Conservation (phyloP, 768 basidiomycete species). For the Pulveroboletus sp. region DNA sequence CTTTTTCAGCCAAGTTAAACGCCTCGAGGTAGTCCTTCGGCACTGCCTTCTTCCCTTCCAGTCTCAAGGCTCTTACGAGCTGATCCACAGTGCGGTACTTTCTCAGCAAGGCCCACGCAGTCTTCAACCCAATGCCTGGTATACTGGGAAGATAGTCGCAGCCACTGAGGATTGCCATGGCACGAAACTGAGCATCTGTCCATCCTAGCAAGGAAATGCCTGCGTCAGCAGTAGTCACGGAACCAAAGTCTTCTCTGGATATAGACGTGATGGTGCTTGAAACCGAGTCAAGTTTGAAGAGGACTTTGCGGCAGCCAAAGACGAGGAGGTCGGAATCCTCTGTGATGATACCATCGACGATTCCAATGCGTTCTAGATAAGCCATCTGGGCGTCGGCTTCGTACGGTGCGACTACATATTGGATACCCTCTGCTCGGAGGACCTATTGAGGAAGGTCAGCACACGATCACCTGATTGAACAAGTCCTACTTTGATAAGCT, state of each 20-base stretch:
- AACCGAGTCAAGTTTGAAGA: slow-evolving; percentile 87
- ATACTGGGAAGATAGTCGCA: slow-evolving; percentile 94
- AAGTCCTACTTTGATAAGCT: slow-evolving; percentile 82
- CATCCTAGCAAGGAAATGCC: slow-evolving; percentile 81
- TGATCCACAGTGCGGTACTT: slow-evolving; percentile 87
- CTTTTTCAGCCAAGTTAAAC: slow-evolving; percentile 83
- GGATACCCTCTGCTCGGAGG: slow-evolving; percentile 72
- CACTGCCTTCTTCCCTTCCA: slow-evolving; percentile 84
- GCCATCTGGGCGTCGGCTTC: slow-evolving; percentile 98
- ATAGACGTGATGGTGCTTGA: slow-evolving; percentile 65
- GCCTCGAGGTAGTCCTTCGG: slow-evolving; percentile 72
- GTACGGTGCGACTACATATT: slow-evolving; percentile 94
- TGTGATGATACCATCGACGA: slow-evolving; percentile 90
- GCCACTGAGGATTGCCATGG: slow-evolving; percentile 91
- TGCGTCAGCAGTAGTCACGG: slow-evolving; percentile 47
- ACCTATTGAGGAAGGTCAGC: slow-evolving; percentile 51
- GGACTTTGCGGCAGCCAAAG: slow-evolving; percentile 89
- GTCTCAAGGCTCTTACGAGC: slow-evolving; percentile 66
- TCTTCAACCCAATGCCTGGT: slow-evolving; percentile 90
- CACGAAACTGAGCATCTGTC: slow-evolving; percentile 86
- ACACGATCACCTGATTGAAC: neutral
- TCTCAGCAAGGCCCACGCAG: slow-evolving; percentile 76
- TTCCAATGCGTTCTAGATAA: slow-evolving; percentile 78
- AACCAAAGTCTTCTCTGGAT: slow-evolving; percentile 64
- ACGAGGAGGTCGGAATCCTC: slow-evolving; percentile 98